Conservation (phyloP, 2,329 filamentous ascomycete species). For the Fusarium sp. region DNA sequence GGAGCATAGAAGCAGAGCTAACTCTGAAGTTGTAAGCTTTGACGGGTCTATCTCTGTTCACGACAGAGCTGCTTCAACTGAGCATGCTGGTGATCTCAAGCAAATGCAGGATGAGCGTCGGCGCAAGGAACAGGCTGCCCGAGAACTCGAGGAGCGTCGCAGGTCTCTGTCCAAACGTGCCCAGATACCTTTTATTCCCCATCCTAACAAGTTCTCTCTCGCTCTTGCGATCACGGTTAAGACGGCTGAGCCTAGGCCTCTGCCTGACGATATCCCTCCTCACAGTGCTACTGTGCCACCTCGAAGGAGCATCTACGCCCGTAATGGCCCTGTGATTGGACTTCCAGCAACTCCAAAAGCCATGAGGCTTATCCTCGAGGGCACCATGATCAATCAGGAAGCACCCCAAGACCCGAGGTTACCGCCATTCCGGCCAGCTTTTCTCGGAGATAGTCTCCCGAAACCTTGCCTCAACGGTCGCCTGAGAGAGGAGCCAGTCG, state of each 20-base stretch:
- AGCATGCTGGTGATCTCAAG: slow-evolving; percentile 65
- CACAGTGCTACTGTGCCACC: slow-evolving; percentile 75
- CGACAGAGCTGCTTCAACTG: slow-evolving; percentile 56
- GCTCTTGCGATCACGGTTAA: slow-evolving; percentile 52
- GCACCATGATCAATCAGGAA: slow-evolving; percentile 56
- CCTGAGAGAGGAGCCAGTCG: slow-evolving; percentile 46
- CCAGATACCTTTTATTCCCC: slow-evolving; percentile 82
- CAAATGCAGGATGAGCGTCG: slow-evolving; percentile 70
- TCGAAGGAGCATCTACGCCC: slow-evolving; percentile 62
- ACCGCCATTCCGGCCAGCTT: slow-evolving; percentile 64
- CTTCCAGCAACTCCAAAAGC: slow-evolving; percentile 90
- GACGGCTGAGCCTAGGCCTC: slow-evolving; percentile 56
- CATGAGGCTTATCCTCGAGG: slow-evolving; percentile 82
- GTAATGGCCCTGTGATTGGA: slow-evolving; percentile 70
- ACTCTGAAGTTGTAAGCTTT: slow-evolving; percentile 46
- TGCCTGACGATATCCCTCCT: slow-evolving; percentile 59
- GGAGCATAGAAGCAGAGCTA: slow-evolving; percentile 52
- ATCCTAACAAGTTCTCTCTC: slow-evolving; percentile 68
- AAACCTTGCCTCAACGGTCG: slow-evolving; percentile 52
- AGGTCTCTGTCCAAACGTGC: slow-evolving; percentile 84
- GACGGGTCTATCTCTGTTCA: slow-evolving; percentile 48
- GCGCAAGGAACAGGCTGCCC: slow-evolving; percentile 78
- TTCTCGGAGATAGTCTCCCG: slow-evolving; percentile 55
- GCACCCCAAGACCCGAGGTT: slow-evolving; percentile 62
- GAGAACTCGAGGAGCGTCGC: slow-evolving; percentile 87